phyloP scores from a whole-genome alignment of 257 asterid species.

The Coffea canephora region DNA sequence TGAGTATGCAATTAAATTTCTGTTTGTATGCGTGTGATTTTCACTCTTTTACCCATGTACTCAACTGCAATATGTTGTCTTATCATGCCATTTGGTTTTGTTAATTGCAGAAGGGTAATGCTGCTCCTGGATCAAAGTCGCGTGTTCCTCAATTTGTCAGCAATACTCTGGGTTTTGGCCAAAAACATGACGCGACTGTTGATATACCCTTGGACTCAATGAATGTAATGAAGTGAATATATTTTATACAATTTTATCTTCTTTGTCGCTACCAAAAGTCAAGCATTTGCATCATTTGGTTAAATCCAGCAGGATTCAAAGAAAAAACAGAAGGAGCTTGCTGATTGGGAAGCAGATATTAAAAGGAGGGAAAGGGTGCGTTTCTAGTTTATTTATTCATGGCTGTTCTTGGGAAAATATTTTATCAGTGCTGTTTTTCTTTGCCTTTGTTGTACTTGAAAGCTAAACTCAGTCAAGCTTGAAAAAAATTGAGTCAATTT shows the following conservation, averaged over 20 bases:
- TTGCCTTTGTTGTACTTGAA: not conserved
- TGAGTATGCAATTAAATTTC: not conserved
- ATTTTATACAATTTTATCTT: conserved; percentile 2
- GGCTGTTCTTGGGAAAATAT: not conserved
- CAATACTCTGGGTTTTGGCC: conserved; percentile 88
- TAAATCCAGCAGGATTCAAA: conserved; percentile 59
- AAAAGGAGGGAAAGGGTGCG: conserved; percentile 85
- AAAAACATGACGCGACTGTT: conserved; percentile 89
- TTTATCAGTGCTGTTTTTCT: not conserved
- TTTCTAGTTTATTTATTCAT: not conserved
- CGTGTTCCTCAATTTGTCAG: conserved; percentile 76
- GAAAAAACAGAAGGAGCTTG: conserved; percentile 73
- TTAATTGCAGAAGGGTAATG: conserved; percentile 60
- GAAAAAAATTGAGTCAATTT: not conserved
- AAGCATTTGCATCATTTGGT: conserved; percentile 16
- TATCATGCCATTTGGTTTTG: conserved; percentile 1
- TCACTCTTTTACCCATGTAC: not conserved
- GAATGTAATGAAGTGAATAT: conserved; percentile 49
- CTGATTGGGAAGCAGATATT: conserved; percentile 86
- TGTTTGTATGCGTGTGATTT: not conserved
- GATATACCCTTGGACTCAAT: conserved; percentile 85
- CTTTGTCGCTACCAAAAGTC: conserved; percentile 9
- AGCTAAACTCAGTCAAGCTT: not conserved
- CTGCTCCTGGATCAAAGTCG: conserved; percentile 65
- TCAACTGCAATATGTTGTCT: not conserved